Base-by-base conservation (phyloP, 2,329 filamentous ascomycete genomes). In the Endocalyx cinctus region DNA sequence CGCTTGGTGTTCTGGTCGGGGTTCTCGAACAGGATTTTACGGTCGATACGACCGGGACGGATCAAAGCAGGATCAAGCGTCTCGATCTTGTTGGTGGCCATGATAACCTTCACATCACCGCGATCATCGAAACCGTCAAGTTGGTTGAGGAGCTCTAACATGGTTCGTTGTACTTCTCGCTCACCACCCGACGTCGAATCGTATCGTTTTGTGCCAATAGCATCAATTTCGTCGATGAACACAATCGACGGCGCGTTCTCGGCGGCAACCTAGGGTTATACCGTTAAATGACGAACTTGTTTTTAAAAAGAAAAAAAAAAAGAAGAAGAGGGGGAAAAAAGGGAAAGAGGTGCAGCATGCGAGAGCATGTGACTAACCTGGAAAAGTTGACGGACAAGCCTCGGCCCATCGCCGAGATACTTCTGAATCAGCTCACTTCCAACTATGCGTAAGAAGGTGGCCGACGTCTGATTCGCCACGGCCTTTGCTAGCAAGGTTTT, bases 31-130 rank as follows among this genome's bases (percentile, higher is more conserved):
- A 82, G 65, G 43, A 98, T 98, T 77, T 98, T 98, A 52, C 92
- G 83, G 64, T 98, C 92, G 62, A 98, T 98, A 74, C 92, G 89
- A 45, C 92, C 92, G 27, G 92, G 92, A 48, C 92, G 84, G 57
- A 98, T 98, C 49, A 98, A 73, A 13, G 92, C 92, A 35, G 92
- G 92, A 57, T 98, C 94, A 17, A 98, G 74, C 4, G 87, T 94
- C 50, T 98, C 94, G 49, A 98, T 98, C 78, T 98, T 98, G 80
- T 98, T 98, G 48, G 92, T 98, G 10, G 92, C 94, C 89, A 98
- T 97, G 62, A 98, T 90, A 42, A 98, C 92, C 72, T 98, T 98
- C 64, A 98, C 90, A 58, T 98, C 92, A 50, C 92, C 94, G 41
- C 92, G 86, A 63, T 98, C 94, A 58, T 98, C 92, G 66, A 98